Evolutionary conservation across 345 rosid genomes (phyloP), one percentile per base, ranked within the genome.

Genomic region (Acer campestre): DNA sequence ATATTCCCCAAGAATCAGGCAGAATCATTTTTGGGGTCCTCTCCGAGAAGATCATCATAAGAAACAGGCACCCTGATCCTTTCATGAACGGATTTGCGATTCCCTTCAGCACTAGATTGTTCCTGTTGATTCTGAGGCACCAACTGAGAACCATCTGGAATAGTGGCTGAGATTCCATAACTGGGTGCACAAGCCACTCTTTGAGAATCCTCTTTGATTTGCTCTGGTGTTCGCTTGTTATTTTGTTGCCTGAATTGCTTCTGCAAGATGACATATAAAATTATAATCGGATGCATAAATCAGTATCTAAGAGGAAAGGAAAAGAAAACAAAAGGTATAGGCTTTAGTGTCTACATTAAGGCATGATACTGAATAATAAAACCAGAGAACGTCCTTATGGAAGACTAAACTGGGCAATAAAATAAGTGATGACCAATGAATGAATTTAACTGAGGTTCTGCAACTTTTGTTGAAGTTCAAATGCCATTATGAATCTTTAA

Each of bases 21-120:
- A 51, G 83, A 78, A 71, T 77, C 79, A 78, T 75, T 83, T 65
- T 64, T 61, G 55, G 87, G 74, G 63, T 76, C 84, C 42, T 80
- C 89, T 51, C 66, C 79, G 40, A 82, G 75, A 23, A 92, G 88
- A 78, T 94, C 97, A 71, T 88, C 97, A 14, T 96, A 94, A 7
- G 97, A 86, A 86, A 96, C 97, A 20, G 94, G 98, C 22, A 89
- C 85, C 84, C 99, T 89, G 35, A 94, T 86, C 80, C 98, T 88
- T 67, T 94, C 98, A 71, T 83, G 92, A 79, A 92, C 86, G 13
- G 95, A 79, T 80, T 75, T 89, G 66, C 85, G 81, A 58, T 81
- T 82, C 66, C 64, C 84, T 61, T 86, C 88, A 56, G 61, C 81
- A 71, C 70, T 31, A 23, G 85, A 80, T 76, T 82, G 84, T 14